Conservation (phyloP, 1,284 basidiomycete species). For the Cronartium quercuum region DNA sequence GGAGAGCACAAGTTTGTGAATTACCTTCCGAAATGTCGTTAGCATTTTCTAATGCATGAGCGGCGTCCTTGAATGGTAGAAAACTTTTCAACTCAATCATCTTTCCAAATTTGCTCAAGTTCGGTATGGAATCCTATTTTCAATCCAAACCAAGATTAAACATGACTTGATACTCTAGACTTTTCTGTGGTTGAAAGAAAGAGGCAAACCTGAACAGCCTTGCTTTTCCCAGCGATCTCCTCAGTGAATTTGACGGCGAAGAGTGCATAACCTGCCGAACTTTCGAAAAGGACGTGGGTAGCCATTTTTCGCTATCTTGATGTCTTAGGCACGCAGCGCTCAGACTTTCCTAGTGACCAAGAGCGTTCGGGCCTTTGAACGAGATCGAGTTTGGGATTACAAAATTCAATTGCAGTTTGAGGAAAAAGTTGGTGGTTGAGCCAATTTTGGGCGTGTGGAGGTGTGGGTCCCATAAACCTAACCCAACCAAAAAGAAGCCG, state of each 20-base stretch:
- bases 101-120: constrained; percentile 85
- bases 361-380: too few relatives aligned
- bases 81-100: constrained; percentile 91
- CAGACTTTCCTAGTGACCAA: too few relatives aligned
- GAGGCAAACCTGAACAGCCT: constrained; percentile 64
- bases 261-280: constrained; percentile 88
- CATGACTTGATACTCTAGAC: background rate
- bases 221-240: constrained; percentile 77
- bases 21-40: constrained; percentile 94
- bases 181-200: background rate
- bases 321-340: too few relatives aligned
- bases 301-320: constrained; percentile 42
- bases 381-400: too few relatives aligned
- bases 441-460: too few relatives aligned
- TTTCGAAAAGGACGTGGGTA: constrained; percentile 83
- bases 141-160: constrained; percentile 48
- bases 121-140: constrained; percentile 60
- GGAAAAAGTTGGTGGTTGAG: too few relatives aligned
- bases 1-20: constrained; percentile 40
- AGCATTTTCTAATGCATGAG: constrained; percentile 90
- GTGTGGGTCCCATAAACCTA: too few relatives aligned
- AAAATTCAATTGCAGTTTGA: too few relatives aligned
- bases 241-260: constrained; percentile 85
- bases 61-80: constrained; percentile 88
- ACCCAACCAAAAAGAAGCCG: too few relatives aligned